phyloP scores from a whole-genome alignment of 306 rosid genomes.

The Vigna angularis region DNA sequence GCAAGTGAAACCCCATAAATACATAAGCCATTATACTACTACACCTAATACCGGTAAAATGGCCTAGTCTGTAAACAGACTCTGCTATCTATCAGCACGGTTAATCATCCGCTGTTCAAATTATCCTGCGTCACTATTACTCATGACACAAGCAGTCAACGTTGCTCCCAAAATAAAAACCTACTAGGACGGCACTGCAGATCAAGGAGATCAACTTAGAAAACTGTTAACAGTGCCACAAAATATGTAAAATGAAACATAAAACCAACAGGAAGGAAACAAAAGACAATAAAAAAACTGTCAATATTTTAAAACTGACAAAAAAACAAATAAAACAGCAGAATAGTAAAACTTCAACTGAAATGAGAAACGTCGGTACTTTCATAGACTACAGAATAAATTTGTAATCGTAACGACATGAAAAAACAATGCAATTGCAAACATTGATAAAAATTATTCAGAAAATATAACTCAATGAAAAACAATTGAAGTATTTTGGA shows the following conservation, averaged over 20 bases:
- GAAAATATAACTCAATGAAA: neutral
- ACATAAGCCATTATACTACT: slow-evolving; percentile 20
- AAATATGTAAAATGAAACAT: neutral
- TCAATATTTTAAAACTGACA: neutral
- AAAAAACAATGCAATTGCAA: neutral
- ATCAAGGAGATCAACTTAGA: slow-evolving; percentile 11
- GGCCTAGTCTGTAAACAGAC: slow-evolving; percentile 24
- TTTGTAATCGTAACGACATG: neutral
- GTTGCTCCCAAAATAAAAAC: slow-evolving; percentile 3
- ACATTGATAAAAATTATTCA: neutral
- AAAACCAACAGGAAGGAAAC: neutral
- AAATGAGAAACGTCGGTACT: too few species aligned
- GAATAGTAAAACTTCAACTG: neutral
- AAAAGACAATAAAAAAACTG: neutral
- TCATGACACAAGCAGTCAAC: slow-evolving; percentile 12
- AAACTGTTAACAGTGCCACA: neutral
- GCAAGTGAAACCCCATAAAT: slow-evolving; percentile 32
- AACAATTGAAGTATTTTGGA: neutral
- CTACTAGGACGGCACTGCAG: slow-evolving; percentile 67
- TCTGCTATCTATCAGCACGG: slow-evolving; percentile 19
- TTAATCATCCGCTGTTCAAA: slow-evolving; percentile 26
- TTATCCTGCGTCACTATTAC: neutral
- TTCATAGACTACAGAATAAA: neutral
- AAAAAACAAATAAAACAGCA: neutral
- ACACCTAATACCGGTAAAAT: slow-evolving; percentile 5